A percentile compares a stretch with the other conserved stretches of the same genome.
Evolutionary conservation across 768 basidiomycete species (phyloP).

Genomic region (Xanthoconium stramineum): DNA sequence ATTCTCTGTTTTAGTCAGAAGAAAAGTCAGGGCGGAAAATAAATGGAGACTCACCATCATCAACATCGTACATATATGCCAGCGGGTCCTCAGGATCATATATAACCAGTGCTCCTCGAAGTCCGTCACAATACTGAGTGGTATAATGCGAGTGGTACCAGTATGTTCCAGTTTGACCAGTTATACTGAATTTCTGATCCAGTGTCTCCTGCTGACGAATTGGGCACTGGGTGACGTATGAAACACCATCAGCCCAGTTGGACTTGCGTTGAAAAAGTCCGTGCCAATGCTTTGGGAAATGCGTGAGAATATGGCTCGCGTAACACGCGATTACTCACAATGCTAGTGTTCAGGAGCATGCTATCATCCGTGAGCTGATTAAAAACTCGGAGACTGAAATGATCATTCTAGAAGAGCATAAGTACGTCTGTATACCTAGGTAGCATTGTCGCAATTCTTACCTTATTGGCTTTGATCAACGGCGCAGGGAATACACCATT

Average conservation of each 20-base stretch:
- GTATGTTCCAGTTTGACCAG: constrained; percentile 33
- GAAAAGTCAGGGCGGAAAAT: background rate
- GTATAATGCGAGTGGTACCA: constrained; percentile 37
- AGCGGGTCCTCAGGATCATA: constrained; percentile 32
- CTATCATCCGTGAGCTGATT: constrained; percentile 33
- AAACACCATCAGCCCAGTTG: constrained; percentile 2
- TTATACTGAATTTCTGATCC: constrained; percentile 32
- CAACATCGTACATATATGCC: constrained; percentile 38
- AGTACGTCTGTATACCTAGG: background rate
- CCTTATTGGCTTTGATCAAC: constrained; percentile 39
- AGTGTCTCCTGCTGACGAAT: constrained; percentile 30
- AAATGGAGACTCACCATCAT: constrained; percentile 30
- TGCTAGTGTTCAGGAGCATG: constrained; percentile 47
- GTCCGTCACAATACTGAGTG: background rate
- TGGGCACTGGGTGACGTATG: constrained; percentile 1
- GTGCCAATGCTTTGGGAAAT: background rate
- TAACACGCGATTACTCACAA: constrained; percentile 17
- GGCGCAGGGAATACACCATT: constrained; percentile 36
- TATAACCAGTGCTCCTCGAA: constrained; percentile 26
- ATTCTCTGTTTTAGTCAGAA: constrained; percentile 16
- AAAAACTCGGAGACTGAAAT: background rate
- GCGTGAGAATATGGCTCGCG: constrained; percentile 13
- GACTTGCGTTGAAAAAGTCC: background rate
- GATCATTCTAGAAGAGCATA: background rate
- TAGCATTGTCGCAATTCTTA: background rate